phyloP scores from a whole-genome alignment of 441 rosid species.

The Bruguiera hainesii region DNA sequence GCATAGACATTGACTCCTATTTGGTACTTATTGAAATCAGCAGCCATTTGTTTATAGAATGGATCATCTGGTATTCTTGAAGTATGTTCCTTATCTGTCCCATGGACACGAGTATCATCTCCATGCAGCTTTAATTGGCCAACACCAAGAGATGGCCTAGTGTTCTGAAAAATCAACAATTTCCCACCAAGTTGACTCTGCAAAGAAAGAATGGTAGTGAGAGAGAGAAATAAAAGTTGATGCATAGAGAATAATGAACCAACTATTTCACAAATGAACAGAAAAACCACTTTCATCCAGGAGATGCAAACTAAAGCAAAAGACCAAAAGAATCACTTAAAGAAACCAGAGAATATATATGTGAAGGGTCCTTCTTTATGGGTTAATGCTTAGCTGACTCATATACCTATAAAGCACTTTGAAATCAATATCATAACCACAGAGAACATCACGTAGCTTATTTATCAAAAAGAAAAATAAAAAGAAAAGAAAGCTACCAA shows the following conservation, averaged over 20 bases:
- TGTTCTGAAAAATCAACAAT: conserved; percentile 83
- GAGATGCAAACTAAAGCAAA: conserved; percentile 5
- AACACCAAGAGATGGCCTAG: conserved; percentile 91
- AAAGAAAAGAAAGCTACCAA: too few relatives aligned
- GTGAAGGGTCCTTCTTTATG: neutral
- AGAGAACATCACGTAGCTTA: too few relatives aligned
- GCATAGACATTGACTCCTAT: conserved; percentile 88
- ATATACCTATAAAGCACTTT: neutral
- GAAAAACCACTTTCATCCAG: conserved; percentile 4
- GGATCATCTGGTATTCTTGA: conserved; percentile 91
- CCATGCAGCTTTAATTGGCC: conserved; percentile 95
- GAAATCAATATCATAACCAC: neutral
- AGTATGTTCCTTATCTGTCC: conserved; percentile 87
- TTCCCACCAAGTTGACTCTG: conserved; percentile 98
- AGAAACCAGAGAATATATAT: neutral
- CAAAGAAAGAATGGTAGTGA: conserved; percentile 17
- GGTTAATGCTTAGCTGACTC: neutral
- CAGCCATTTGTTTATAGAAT: conserved; percentile 98
- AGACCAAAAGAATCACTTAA: neutral
- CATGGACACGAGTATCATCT: conserved; percentile 90
- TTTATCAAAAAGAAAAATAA: too few relatives aligned
- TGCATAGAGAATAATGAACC: conserved; percentile 7
- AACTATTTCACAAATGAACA: conserved; percentile 12
- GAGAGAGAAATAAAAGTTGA: conserved; percentile 14
- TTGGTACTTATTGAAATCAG: conserved; percentile 96